phyloP scores from a whole-genome alignment of 805 yeast genomes.

The Sugiyamaella mastotermitis region DNA sequence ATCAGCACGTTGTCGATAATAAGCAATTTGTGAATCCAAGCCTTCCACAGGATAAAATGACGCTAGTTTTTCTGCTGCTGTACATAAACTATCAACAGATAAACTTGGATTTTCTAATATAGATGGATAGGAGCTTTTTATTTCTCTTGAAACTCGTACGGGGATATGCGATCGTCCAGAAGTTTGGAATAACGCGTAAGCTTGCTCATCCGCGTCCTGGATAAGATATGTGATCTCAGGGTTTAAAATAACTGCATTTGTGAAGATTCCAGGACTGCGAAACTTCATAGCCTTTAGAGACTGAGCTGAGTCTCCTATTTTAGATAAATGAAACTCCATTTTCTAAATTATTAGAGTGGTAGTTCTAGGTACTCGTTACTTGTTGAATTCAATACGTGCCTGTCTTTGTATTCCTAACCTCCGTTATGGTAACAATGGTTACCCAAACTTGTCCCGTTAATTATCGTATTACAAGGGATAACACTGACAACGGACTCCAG shows the following conservation, averaged over 20 bases:
- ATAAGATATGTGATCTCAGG: conserved; percentile 52
- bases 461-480: no score
- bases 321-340: conserved; percentile 13
- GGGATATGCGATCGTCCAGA: conserved; percentile 7
- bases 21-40: conserved; percentile 27
- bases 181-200: conserved; percentile 14
- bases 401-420: no score
- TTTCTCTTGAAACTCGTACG: conserved; percentile 2
- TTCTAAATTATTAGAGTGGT: neutral
- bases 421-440: no score
- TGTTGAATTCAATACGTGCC: no score
- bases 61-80: conserved; percentile 34
- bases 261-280: conserved; percentile 54
- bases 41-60: conserved; percentile 35
- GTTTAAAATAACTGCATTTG: conserved; percentile 51
- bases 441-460: no score
- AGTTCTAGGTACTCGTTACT: neutral
- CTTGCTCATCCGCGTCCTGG: conserved; percentile 46
- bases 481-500: no score
- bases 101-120: conserved; percentile 7
- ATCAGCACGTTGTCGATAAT: conserved; percentile 30
- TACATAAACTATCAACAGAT: conserved; percentile 39
- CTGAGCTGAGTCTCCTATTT: conserved; percentile 13
- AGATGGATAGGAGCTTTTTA: neutral
- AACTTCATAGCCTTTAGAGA: conserved; percentile 35